Evolutionary conservation across 2,329 filamentous ascomycete species (phyloP), one percentile per base, ranked within the genome.

Genomic region (Berkeleyomyces basicola): DNA sequence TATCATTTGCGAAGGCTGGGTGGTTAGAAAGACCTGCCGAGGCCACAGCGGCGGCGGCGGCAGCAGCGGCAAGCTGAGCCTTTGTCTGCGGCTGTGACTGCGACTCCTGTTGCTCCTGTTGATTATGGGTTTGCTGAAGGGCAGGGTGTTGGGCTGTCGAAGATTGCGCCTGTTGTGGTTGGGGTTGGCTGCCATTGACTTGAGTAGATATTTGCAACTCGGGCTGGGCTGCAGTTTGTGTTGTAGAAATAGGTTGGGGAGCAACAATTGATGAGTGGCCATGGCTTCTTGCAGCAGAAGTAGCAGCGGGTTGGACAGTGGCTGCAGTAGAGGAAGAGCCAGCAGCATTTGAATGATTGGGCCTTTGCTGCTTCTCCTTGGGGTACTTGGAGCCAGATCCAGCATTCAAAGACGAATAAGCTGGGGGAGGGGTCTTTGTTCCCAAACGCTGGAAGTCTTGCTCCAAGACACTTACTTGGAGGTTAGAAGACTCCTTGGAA

Each of bases 1-100:
- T 31, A 39, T 96, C 90, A 69, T 95, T 95, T 59, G 91, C 90
- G 75, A 95, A 96, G 0, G 92, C 92, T 44, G 91, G 91, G 73
- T 96, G 91, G 23, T 83, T 83, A 47, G 84, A 78, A 67, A 83
- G 79, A 66, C 83, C 80, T 43, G 78, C 71, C 44, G 77, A 76
- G 2, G 59, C 46, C 4, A 60, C 43, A 77, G 77, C 37, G 77
- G 79, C 7, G 75, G 73, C 62, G 78, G 69, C 67, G 3, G 77
- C 37, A 77, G 79, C 6, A 75, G 73, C 62, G 5, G 67, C 67
- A 47, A 64, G 42, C 33, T 61, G 55, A 10, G 63, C 63, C 44
- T 65, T 65, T 36, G 60, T 55, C 49, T 47, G 55, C 10, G 58
- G 59, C 49, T 61, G 63, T 7, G 58, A 57, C 43, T 63, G 62